Evolutionary conservation across 257 asterid species (phyloP), one percentile per base, ranked within the genome.

Genomic region (Solanum sitiens): DNA sequence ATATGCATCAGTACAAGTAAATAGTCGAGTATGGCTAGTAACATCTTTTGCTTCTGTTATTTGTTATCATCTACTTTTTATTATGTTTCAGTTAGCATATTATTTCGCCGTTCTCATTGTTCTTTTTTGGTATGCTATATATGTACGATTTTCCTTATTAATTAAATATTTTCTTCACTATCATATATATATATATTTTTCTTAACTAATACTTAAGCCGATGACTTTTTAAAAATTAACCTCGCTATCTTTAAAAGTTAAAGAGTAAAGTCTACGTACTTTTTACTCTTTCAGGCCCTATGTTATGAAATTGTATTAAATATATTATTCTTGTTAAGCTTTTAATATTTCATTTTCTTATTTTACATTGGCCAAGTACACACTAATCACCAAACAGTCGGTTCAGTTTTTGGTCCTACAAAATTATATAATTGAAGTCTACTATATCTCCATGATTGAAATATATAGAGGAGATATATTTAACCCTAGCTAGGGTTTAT

Each of bases 321-420:
- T 50, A 50, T 50, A 50, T 15, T 50, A 50, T 6, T 15, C 3
- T 6, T 50, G 2, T 32, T 32, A 18, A 72, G 11, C 33, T 65
- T 27, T 39, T 75, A 39, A 23, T 75, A 40, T 40, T 42, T 75
- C 53, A 40, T 44, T 25, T 15, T 42, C 61, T 42, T n/a, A 4
- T 15, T 42, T 25, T 77, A 6, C 14, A 47, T 47, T 30, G 68
- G 85, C 32, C 68, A 47, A 47, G 40, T 47, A 80, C 25, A 80
- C n/a, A 44, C 25, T 44, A 30, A 15, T 80, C 37, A 16, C 68
- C 85, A 47, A 30, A 80, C 67, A 47, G 42, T 45, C 30, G 11
- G 85, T 80, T 80, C 85, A 15, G 7, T 30, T 20, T 80, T 16
- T 8, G 85, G 85, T 47, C 68, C 68, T 79, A 45, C 85, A 79